A percentile compares a stretch with the other conserved stretches of the same genome.
Evolutionary conservation across 257 asterid genomes (phyloP).

Genomic region (Gentiana macrophylla): DNA sequence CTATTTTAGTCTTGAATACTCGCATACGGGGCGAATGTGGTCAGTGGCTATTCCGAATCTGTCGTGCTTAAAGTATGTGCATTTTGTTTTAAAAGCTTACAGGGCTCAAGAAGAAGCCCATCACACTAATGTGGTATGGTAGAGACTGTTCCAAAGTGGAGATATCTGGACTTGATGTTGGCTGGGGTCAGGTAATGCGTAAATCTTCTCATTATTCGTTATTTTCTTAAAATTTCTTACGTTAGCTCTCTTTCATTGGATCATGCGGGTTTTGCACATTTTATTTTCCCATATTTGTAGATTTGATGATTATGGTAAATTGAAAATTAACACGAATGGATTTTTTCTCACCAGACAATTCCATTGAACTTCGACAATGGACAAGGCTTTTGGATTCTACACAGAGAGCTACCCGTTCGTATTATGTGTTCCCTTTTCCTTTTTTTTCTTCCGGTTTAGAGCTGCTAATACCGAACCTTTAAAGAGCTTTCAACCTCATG

Average conservation of each 20-base stretch:
- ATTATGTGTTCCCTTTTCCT: not conserved
- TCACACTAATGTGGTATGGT: slow-evolving; percentile 64
- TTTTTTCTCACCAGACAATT: slow-evolving; percentile 42
- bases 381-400: slow-evolving; percentile 58
- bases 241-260: not conserved
- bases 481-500: not conserved
- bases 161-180: slow-evolving; percentile 90
- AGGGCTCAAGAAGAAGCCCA: slow-evolving; percentile 50
- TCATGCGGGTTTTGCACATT: not conserved
- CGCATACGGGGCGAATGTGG: too few relatives aligned
- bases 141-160: slow-evolving; percentile 44
- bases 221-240: not conserved
- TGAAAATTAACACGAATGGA: slow-evolving; percentile 1
- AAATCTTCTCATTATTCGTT: not conserved
- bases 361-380: slow-evolving; percentile 48
- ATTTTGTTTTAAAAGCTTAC: slow-evolving; percentile 54
- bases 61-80: slow-evolving; percentile 8
- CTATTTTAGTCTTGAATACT: too few relatives aligned
- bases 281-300: not conserved
- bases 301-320: slow-evolving; percentile 8
- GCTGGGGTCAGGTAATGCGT: slow-evolving; percentile 93
- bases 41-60: too few relatives aligned
- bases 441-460: not conserved
- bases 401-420: slow-evolving; percentile 64
- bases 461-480: not conserved